A percentile compares a stretch with the other conserved stretches of the same genome.
Evolutionary conservation across 371 early-diverging fungal genomes (phyloP).

Genomic region (Nosema granulosis): DNA sequence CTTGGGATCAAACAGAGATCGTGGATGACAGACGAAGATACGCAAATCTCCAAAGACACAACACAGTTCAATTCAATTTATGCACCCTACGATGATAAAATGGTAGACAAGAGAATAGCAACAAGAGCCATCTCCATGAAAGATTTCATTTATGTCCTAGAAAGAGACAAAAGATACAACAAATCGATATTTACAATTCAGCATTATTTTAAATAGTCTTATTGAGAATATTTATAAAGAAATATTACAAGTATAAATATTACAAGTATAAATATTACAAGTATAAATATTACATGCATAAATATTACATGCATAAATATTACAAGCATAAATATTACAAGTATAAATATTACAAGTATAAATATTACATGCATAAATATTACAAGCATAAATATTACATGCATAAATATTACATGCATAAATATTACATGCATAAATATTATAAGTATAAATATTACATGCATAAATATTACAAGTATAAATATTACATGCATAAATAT

Average conservation of each 20-base stretch:
- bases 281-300: too few species aligned
- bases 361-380: too few species aligned
- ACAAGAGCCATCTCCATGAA: conserved; percentile 63
- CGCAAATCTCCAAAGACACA: conserved; percentile 51
- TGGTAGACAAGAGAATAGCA: conserved; percentile 56
- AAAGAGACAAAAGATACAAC: conserved; percentile 67
- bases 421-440: too few species aligned
- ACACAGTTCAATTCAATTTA: conserved; percentile 62
- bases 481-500: too few species aligned
- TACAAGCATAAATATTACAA: too few species aligned
- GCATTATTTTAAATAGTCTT: conserved; percentile 59
- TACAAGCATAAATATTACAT: too few species aligned
- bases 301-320: too few species aligned
- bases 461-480: too few species aligned
- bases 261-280: too few species aligned
- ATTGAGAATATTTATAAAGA: neutral
- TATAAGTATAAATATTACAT: too few species aligned
- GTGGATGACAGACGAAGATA: conserved; percentile 63
- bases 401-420: too few species aligned
- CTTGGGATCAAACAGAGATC: conserved; percentile 65
- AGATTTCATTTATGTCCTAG: conserved; percentile 66
- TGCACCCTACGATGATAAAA: conserved; percentile 63
- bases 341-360: too few species aligned
- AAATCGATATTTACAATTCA: conserved; percentile 67
- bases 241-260: neutral